A percentile compares a stretch with the other conserved stretches of the same genome.
These are phyloP conservation scores for Alternaria panax DNA, from an alignment of 2,329 filamentous ascomycete genomes.

Conservation along the genomic window DNA sequence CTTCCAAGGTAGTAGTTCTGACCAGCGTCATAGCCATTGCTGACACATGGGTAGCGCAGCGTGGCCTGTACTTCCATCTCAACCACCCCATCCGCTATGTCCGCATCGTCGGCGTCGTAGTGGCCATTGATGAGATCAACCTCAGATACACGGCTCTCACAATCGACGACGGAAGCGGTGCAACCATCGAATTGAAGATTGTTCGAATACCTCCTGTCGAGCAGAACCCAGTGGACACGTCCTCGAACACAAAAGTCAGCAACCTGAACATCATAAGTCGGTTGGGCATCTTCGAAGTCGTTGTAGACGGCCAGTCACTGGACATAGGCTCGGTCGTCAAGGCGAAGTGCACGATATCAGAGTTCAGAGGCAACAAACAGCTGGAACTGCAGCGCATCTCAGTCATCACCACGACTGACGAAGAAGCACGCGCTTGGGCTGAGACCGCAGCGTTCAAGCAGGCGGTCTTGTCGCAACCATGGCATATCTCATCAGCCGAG, in stretches of 20 bases:
- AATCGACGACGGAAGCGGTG: constrained; percentile 68
- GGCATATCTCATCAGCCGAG: constrained; percentile 58
- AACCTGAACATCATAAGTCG: constrained; percentile 50
- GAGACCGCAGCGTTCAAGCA: constrained; percentile 59
- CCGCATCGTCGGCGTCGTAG: constrained; percentile 54
- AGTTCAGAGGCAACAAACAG: constrained; percentile 61
- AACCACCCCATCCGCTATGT: constrained; percentile 62
- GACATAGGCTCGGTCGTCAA: constrained; percentile 62
- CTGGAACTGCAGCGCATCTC: constrained; percentile 62
- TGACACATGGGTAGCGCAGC: constrained; percentile 54
- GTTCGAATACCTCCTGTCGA: constrained; percentile 46
- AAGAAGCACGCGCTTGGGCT: constrained; percentile 63
- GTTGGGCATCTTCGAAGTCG: constrained; percentile 52
- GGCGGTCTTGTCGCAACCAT: constrained; percentile 60
- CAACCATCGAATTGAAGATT: constrained; percentile 64
- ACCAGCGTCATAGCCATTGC: background rate
- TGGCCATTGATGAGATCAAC: constrained; percentile 54
- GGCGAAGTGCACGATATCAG: constrained; percentile 63
- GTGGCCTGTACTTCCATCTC: constrained; percentile 61
- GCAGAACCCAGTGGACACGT: constrained; percentile 32
- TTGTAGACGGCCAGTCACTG: constrained; percentile 44
- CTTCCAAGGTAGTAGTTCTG: constrained; percentile 57
- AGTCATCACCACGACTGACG: constrained; percentile 59
- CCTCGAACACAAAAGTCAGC: constrained; percentile 47
- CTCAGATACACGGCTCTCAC: constrained; percentile 57